Evolutionary conservation across 306 rosid genomes (phyloP).

Genomic region (Pachyrhizus erosus): DNA sequence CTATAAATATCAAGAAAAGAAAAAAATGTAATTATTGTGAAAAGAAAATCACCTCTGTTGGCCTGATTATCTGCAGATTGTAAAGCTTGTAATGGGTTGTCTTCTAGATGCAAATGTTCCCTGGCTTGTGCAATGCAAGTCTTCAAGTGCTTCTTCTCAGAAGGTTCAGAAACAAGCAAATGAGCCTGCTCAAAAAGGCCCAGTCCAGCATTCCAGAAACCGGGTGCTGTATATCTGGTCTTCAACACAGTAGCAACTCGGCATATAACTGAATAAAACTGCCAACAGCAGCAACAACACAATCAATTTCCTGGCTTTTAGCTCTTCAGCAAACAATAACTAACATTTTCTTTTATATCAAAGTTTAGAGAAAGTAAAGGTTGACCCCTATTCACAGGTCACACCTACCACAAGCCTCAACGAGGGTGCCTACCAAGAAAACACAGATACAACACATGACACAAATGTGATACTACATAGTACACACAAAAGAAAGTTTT

Average conservation of each 20-base stretch:
- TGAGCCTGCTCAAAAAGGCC: conserved; percentile 74
- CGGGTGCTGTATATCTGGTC: conserved; percentile 82
- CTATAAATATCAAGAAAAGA: neutral
- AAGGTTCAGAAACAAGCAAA: conserved; percentile 56
- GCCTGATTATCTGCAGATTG: conserved; percentile 44
- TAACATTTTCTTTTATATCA: neutral
- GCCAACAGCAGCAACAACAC: conserved; percentile 38
- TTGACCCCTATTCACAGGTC: too few relatives aligned
- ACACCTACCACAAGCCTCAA: neutral
- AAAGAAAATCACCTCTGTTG: conserved; percentile 56
- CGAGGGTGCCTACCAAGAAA: neutral
- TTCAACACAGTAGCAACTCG: conserved; percentile 84
- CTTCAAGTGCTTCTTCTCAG: conserved; percentile 66
- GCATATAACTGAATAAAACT: conserved; percentile 73
- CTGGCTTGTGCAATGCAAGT: conserved; percentile 72
- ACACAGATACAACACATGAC: neutral
- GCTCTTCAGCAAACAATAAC: conserved; percentile 30
- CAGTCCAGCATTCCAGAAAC: conserved; percentile 88
- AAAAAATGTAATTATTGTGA: neutral
- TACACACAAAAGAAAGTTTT: too few relatives aligned
- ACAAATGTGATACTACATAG: neutral
- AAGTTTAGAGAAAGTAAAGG: neutral
- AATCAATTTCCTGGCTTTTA: conserved; percentile 15
- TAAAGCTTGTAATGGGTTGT: conserved; percentile 53
- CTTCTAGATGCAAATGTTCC: conserved; percentile 67